These are phyloP conservation scores for Colletotrichum incanum DNA, from an alignment of 2,329 filamentous ascomycete genomes.

Conservation along the genomic window DNA sequence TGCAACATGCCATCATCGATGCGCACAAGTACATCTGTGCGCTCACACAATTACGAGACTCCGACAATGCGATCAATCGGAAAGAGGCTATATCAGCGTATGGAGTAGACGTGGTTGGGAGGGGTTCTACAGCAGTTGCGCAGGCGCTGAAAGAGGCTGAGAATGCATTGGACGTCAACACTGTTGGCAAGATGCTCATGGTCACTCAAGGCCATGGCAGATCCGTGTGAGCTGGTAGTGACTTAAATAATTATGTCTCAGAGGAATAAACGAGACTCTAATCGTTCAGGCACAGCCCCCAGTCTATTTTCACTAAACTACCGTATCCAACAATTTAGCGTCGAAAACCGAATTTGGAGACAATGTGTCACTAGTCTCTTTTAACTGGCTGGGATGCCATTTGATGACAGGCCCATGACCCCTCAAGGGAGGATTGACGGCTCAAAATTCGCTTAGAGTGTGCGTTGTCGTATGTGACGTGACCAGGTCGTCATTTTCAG, in stretches of 20 bases:
- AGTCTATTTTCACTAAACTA: too few relatives aligned
- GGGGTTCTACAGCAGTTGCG: slow-evolving; percentile 53
- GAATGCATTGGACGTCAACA: slow-evolving; percentile 50
- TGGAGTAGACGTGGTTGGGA: slow-evolving; percentile 51
- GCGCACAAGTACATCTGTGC: slow-evolving; percentile 56
- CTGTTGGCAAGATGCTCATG: slow-evolving; percentile 53
- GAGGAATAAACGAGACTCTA: too few relatives aligned
- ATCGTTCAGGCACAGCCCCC: background rate
- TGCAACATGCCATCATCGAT: slow-evolving; percentile 61
- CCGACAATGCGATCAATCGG: slow-evolving; percentile 28
- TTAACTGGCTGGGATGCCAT: background rate
- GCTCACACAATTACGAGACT: slow-evolving; percentile 47
- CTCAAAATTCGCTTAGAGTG: background rate
- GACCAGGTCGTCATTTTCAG: background rate
- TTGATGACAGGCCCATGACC: background rate
- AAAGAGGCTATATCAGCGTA: slow-evolving; percentile 49
- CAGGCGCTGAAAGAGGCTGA: slow-evolving; percentile 54
- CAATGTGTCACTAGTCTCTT: background rate
- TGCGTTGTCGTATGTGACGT: slow-evolving; percentile 9
- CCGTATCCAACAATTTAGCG: too few relatives aligned
- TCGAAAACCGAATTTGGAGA: background rate
- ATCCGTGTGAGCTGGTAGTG: slow-evolving; percentile 32
- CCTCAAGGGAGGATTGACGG: background rate
- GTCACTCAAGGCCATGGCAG: slow-evolving; percentile 48
- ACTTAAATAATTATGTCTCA: background rate